A percentile compares a stretch with the other conserved stretches of the same genome.
Evolutionary conservation across 805 yeast genomes (phyloP).

Genomic region (Metschnikowia shivogae): DNA sequence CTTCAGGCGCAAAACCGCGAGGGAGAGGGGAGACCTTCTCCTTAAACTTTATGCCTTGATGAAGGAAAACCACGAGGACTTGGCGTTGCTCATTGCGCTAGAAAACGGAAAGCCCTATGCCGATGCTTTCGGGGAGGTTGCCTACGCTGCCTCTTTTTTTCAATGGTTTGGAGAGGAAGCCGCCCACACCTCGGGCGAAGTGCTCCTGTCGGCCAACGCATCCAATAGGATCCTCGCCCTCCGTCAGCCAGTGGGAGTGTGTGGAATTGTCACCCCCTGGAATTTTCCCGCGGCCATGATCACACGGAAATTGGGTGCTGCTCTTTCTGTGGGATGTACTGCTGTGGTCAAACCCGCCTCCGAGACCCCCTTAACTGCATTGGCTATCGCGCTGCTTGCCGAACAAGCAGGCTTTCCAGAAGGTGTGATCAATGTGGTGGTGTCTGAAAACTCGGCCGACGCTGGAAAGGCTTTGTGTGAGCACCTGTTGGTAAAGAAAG

Average conservation of each 20-base stretch:
- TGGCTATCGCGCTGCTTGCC: slow-evolving; percentile 59
- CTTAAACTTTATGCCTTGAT: slow-evolving; percentile 50
- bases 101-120: slow-evolving; percentile 74
- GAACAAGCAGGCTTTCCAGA: slow-evolving; percentile 67
- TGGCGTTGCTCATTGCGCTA: slow-evolving; percentile 57
- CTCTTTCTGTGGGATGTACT: slow-evolving; percentile 77
- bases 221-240: slow-evolving; percentile 51
- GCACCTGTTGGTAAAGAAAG: slow-evolving; percentile 24
- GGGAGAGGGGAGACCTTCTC: slow-evolving; percentile 53
- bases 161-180: slow-evolving; percentile 90
- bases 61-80: slow-evolving; percentile 56
- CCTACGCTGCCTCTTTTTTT: slow-evolving; percentile 68
- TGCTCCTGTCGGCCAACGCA: slow-evolving; percentile 51
- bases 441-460: slow-evolving; percentile 45
- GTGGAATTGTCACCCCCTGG: slow-evolving; percentile 81
- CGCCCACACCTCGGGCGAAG: slow-evolving; percentile 65
- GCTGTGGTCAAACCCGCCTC: slow-evolving; percentile 73
- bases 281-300: slow-evolving; percentile 81
- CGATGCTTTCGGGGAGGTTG: slow-evolving; percentile 70
- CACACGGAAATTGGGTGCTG: slow-evolving; percentile 70
- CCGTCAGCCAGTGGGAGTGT: slow-evolving; percentile 78
- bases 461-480: slow-evolving; percentile 50
- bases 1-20: slow-evolving; percentile 52
- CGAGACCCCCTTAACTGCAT: slow-evolving; percentile 71
- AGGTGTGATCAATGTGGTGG: slow-evolving; percentile 60